These are phyloP conservation scores for Salix suchowensis DNA, from an alignment of 345 rosid species.

Conservation along the genomic window DNA sequence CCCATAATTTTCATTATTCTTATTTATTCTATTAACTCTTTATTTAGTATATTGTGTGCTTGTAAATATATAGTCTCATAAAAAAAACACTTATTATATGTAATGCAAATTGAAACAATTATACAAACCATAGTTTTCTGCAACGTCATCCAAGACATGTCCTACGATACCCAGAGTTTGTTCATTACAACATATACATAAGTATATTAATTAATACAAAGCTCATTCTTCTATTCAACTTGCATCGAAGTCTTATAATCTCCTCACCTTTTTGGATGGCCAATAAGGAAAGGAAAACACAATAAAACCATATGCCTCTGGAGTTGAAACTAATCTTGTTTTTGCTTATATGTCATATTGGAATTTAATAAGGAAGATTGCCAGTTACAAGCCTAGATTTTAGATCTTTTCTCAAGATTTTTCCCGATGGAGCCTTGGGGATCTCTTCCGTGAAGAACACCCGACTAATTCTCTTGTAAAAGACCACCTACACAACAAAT, in stretches of 20 bases:
- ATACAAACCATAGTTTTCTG: too few relatives aligned
- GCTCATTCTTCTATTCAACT: not conserved
- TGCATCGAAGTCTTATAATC: not conserved
- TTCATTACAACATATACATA: too few relatives aligned
- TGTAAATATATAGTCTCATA: too few relatives aligned
- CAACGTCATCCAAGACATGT: too few relatives aligned
- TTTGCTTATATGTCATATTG: not conserved
- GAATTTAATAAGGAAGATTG: slow-evolving; percentile 5
- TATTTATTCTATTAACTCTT: too few relatives aligned
- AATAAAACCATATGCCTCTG: not conserved
- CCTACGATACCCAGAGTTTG: too few relatives aligned
- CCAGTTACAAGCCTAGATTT: slow-evolving; percentile 50
- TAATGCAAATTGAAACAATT: too few relatives aligned
- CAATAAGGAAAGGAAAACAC: not conserved
- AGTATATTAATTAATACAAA: not conserved
- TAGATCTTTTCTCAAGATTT: slow-evolving; percentile 75
- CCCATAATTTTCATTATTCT: too few relatives aligned
- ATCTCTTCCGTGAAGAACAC: slow-evolving; percentile 65
- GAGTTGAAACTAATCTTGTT: not conserved
- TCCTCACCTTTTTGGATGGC: not conserved
- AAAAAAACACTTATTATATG: too few relatives aligned
- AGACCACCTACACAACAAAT: slow-evolving; percentile 53
- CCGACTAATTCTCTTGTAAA: slow-evolving; percentile 64
- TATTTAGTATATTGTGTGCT: too few relatives aligned
- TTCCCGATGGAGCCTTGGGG: slow-evolving; percentile 84